Conservation (phyloP, 1,284 basidiomycete genomes). For the Peniophora sp. region DNA sequence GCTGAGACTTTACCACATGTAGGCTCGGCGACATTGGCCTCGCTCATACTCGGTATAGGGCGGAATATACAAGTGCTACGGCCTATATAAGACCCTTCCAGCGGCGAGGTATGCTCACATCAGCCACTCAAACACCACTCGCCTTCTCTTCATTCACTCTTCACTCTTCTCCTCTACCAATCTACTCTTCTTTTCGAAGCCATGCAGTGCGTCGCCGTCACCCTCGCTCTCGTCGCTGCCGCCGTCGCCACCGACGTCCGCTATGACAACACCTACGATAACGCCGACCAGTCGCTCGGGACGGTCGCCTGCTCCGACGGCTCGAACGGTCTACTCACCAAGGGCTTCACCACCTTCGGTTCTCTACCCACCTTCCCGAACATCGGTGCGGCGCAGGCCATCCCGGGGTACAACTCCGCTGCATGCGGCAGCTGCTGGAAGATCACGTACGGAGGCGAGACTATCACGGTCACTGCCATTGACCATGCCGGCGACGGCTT, state of each 20-base stretch:
- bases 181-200: no score
- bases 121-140: no score
- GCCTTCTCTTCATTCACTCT: no score
- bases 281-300: constrained; percentile 21
- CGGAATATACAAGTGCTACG: no score
- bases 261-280: constrained; percentile 37
- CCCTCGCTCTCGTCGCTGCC: background rate
- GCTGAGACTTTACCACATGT: no score
- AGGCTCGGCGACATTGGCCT: no score
- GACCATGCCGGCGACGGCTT: constrained; percentile 31
- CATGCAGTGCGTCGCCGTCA: background rate
- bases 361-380: constrained; percentile 32
- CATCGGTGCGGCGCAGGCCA: constrained; percentile 34
- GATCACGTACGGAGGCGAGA: constrained; percentile 30
- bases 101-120: no score
- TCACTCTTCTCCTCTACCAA: no score
- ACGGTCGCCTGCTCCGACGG: constrained; percentile 48
- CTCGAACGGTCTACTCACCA: constrained; percentile 34
- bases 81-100: no score
- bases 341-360: constrained; percentile 32
- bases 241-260: constrained; percentile 23
- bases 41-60: no score
- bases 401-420: constrained; percentile 35
- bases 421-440: constrained; percentile 45
- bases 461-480: constrained; percentile 30